Base-by-base conservation (phyloP, 345 rosid species). In the Limnanthes douglasii region DNA sequence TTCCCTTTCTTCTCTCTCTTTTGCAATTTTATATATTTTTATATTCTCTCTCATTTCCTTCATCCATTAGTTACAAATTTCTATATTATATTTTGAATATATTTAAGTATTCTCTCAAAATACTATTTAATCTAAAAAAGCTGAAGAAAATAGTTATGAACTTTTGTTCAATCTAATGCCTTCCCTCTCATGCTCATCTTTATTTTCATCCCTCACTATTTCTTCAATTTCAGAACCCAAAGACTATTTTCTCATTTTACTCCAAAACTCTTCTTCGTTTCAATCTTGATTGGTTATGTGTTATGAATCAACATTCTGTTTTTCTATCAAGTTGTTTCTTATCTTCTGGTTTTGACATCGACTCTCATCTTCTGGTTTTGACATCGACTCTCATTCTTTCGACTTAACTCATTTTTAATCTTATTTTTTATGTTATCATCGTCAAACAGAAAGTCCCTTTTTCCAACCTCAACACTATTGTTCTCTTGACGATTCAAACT, bases 101-200 rank as follows among this genome's bases (percentile, higher is more conserved):
- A n/a, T n/a, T 69, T 94, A 25, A 68, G 70, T 37, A 51, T 80
- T 26, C 63, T 83, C 8, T 72, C 93, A 0, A 83, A 84, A 28
- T 90, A 48, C 62, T 90, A 90, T 29, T 90, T 90, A 73, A 67
- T 38, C 43, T 81, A 90, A 59, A 57, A 66, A 35, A 95, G 98
- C 4, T 54, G 70, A 3, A 73, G 81, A 65, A 53, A 77, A 5
- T 90, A 95, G 98, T 92, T 84, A 21, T 79, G 94, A 31, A 84
- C 98, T 4, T 79, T 81, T 84, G 98, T 79, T 39, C 98, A 90
- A 51, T 76, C 64, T 39, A 60, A 76, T 0, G 98, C 93, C 0
- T 88, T 88, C 34, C 97, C 95, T 43, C 69, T 83, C 55, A 44
- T 43, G 37, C 25, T 71, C 33, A 43, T 73, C 61, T 64, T 69